Evolutionary conservation across 441 rosid genomes (phyloP).

Genomic region (Adansonia madagascariensis): DNA sequence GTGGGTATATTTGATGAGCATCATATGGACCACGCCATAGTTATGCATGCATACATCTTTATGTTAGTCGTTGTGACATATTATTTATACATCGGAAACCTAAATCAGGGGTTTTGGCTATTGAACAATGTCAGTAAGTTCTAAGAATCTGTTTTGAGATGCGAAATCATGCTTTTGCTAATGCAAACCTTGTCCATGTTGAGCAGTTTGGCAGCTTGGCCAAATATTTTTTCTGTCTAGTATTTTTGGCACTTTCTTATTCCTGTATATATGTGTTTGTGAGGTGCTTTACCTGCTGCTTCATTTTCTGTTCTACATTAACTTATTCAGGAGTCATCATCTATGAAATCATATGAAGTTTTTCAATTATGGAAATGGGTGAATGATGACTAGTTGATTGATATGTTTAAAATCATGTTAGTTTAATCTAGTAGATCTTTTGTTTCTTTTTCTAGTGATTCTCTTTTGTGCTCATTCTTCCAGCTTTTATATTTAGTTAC

Average conservation of each 20-base stretch:
- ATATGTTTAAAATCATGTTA: neutral
- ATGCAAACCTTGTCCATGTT: neutral
- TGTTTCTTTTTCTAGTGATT: neutral
- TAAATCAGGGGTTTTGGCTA: neutral
- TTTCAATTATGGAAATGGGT: neutral
- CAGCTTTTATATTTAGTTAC: neutral
- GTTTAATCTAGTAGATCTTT: slow-evolving; percentile 2
- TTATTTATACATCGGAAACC: too few relatives aligned
- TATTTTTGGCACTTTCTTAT: neutral
- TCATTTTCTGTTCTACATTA: neutral
- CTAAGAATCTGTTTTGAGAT: neutral
- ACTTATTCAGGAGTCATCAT: neutral
- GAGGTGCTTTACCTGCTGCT: neutral
- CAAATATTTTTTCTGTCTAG: too few relatives aligned
- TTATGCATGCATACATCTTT: neutral
- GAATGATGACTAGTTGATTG: neutral
- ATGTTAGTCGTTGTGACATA: neutral
- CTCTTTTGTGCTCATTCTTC: neutral
- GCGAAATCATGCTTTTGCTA: neutral
- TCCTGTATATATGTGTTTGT: neutral
- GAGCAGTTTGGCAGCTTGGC: neutral
- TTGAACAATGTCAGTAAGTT: neutral
- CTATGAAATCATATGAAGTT: neutral
- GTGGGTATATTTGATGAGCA: slow-evolving; percentile 12
- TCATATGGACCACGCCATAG: neutral